phyloP scores from a whole-genome alignment of 768 basidiomycete species.

The Naganishia onofrii region DNA sequence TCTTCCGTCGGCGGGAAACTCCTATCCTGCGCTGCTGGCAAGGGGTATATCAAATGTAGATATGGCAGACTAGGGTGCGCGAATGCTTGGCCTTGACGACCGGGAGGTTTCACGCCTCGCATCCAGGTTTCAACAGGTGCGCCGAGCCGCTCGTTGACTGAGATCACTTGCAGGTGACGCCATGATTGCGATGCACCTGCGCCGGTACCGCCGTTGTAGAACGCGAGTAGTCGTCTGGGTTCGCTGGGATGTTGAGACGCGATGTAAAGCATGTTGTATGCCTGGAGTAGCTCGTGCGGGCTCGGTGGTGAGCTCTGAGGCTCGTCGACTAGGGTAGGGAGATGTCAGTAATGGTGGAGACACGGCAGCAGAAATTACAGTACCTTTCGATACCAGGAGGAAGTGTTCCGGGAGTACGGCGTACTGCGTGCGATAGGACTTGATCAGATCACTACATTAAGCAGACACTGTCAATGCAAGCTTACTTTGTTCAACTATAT shows the following conservation, averaged over 20 bases:
- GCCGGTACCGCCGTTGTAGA: slow-evolving; percentile 77
- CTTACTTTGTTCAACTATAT: slow-evolving; percentile 41
- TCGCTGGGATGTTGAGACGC: slow-evolving; percentile 60
- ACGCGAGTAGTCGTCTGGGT: slow-evolving; percentile 63
- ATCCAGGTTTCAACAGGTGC: slow-evolving; percentile 77
- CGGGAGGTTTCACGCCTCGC: slow-evolving; percentile 53
- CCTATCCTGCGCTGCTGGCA: slow-evolving; percentile 34
- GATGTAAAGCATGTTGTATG: slow-evolving; percentile 70
- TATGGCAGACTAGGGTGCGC: slow-evolving; percentile 67
- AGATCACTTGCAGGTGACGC: slow-evolving; percentile 86
- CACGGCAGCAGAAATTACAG: slow-evolving; percentile 28
- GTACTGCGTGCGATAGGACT: too few relatives aligned
- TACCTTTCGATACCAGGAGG: slow-evolving; percentile 80
- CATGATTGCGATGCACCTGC: slow-evolving; percentile 81
- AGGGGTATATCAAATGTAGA: slow-evolving; percentile 52
- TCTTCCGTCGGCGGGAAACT: slow-evolving; percentile 39
- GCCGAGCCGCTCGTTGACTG: slow-evolving; percentile 59
- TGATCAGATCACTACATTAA: too few relatives aligned
- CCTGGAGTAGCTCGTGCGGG: slow-evolving; percentile 73
- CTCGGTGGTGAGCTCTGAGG: slow-evolving; percentile 74
- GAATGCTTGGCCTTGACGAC: slow-evolving; percentile 66
- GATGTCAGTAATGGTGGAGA: too few relatives aligned
- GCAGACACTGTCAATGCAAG: background rate
- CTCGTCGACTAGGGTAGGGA: slow-evolving; percentile 37
- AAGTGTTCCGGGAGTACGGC: slow-evolving; percentile 81